Evolutionary conservation across 495 filamentous ascomycete genomes (phyloP).

Genomic region (Rostrohypoxylon terebratum): DNA sequence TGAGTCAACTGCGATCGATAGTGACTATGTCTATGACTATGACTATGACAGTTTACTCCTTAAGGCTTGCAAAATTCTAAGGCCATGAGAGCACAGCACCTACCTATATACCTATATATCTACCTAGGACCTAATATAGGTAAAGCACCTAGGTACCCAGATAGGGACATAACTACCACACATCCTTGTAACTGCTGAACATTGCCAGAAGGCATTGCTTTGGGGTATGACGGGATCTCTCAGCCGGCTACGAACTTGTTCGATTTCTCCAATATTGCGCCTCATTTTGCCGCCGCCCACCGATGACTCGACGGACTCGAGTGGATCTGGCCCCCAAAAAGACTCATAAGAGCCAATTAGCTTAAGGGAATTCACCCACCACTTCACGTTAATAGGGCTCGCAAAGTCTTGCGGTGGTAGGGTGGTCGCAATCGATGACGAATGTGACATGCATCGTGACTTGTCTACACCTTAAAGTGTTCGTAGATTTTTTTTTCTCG

Average conservation of each 20-base stretch:
- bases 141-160: too few species aligned
- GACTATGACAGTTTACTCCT: neutral
- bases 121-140: neutral
- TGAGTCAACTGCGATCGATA: neutral
- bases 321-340: constrained; percentile 3
- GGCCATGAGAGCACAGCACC: neutral
- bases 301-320: neutral
- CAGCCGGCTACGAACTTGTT: neutral
- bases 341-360: neutral
- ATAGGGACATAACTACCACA: neutral
- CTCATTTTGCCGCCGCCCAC: constrained; percentile 6
- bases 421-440: neutral
- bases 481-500: too few species aligned
- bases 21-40: neutral
- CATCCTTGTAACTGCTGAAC: neutral
- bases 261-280: constrained; percentile 2
- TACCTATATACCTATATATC: neutral
- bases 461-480: neutral
- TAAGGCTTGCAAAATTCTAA: neutral
- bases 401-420: neutral
- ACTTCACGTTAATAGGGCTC: neutral
- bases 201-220: neutral
- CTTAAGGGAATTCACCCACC: neutral
- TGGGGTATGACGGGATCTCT: neutral
- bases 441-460: constrained; percentile 1